phyloP scores from a whole-genome alignment of 176 grass and related monocot genomes.

The Guadua angustifolia region DNA sequence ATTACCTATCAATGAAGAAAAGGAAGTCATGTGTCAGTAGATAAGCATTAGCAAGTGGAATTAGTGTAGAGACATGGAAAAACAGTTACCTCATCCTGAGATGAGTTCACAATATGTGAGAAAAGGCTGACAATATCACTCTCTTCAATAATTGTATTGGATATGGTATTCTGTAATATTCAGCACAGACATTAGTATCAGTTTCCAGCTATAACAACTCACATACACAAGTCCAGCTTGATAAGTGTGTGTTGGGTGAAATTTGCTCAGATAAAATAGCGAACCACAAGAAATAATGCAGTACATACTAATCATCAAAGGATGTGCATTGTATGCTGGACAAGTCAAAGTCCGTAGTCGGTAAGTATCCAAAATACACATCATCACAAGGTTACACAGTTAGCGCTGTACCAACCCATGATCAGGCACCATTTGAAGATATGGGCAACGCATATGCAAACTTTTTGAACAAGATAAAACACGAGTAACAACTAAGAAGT shows the following conservation, averaged over 20 bases:
- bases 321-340: slow-evolving; percentile 1
- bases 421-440: not conserved
- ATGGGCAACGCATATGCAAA: not conserved
- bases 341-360: not conserved
- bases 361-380: slow-evolving; percentile 7
- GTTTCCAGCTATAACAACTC: slow-evolving; percentile 10
- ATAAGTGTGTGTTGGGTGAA: slow-evolving; percentile 10
- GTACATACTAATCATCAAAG: not conserved
- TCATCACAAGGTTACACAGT: not conserved
- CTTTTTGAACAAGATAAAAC: not conserved
- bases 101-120: slow-evolving; percentile 48
- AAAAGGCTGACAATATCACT: slow-evolving; percentile 60
- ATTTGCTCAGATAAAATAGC: not conserved
- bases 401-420: not conserved
- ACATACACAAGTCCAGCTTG: not conserved
- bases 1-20: slow-evolving; percentile 59
- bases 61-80: not conserved
- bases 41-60: slow-evolving; percentile 33
- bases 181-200: slow-evolving; percentile 37
- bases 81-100: slow-evolving; percentile 66
- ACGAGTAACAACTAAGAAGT: not conserved
- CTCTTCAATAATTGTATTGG: slow-evolving; percentile 55
- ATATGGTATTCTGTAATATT: slow-evolving; percentile 57
- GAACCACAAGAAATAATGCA: not conserved
- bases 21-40: not conserved